Evolutionary conservation across 371 early-diverging fungal species (phyloP), one percentile per base, ranked within the genome.

Genomic region (Lichtheimia hyalospora): DNA sequence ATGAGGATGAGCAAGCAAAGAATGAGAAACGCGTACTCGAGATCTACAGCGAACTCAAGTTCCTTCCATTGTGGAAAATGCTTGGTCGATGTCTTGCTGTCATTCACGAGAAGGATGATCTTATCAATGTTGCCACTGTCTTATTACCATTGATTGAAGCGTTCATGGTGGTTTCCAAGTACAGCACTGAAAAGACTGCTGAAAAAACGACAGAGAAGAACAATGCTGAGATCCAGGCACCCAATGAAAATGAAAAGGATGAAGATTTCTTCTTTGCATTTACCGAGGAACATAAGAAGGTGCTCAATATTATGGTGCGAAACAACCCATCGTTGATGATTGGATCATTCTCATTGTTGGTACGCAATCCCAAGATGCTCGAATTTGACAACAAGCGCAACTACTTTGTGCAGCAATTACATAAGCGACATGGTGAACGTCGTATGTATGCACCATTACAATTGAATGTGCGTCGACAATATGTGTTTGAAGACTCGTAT

Each of bases 341-440:
- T 65, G 98, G 97, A 4, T 96, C 98, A 1, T 98, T 98, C 78
- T 91, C 97, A n/a, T 75, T 98, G 46, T 81, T 99, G 49, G 92
- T 97, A 3, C 92, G 91, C 54, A 98, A 96, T 70, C 96, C 97
- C 43, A 96, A 96, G 69, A 92, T 97, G 69, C 84, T 99, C 27
- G 98, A 99, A 63, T 99, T 99, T 73, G 99, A 99, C 78, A 97
- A 97, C 84, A 99, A 99, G 83, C 87, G 98, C 54, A 96, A 94
- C 66, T 99, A 96, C 76, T 97, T 98, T 73, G 89, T 85, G 49
- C 96, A 96, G 71, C 94, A 96, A 62, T 79, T 98, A 42, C 94
- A 95, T 69, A 95, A 96, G 71, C 85, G 91, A 23, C 69, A 72
- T 25, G 64, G 67, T 5, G 71, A 83, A 27, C 86, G 92, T 2